Base-by-base conservation (phyloP, 768 basidiomycete species). In the Rhodocollybia butyracea region DNA sequence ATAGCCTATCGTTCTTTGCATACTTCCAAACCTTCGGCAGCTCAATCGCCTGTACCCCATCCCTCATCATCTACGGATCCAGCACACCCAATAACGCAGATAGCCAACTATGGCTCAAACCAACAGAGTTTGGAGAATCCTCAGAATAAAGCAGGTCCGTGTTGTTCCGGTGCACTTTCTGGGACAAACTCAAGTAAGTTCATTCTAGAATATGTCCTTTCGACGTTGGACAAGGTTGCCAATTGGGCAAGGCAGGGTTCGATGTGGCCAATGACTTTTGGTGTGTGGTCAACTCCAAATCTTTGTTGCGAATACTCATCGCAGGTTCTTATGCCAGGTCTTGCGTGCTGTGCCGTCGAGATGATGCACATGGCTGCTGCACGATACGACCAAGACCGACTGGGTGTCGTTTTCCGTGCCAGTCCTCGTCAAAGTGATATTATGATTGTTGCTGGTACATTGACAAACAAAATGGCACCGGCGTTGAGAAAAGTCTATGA, bases 291-390 rank as follows among this genome's bases (percentile, higher is more conserved):
- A n/a, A n/a, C n/a, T n/a, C n/a, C n/a, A n/a, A n/a, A 24, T 46
- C 8, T 32, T 10, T 46, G 6, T 15, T n/a, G 24, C n/a, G 40
- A 27, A n/a, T 5, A 19, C 19, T 31, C 10, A 13, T 15, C 11
- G 12, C 76, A 54, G 48, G 70, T 60, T 53, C 26, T 38, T 21
- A 41, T 29, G 22, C 12, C 48, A 90, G 94, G 96, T 74, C 83
- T 99, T 50, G 97, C 97, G 4, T 99, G 97, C 71, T 99, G 97
- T 71, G 97, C 97, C 22, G 97, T 99, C 30, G 97, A 99, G 76
- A 92, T 93, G 90, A 98, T 97, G 95, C 97, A 99, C 77, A 96
- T 98, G 94, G 97, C 97, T 47, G 95, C 97, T 39, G 92, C 97
- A 17, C 86, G 97, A 56, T 99, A 98, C 70, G 97, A 99, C 72